A percentile compares a stretch with the other conserved stretches of the same genome.
phyloP scores from a whole-genome alignment of 192 early-diverging fungal genomes.

The Umbelopsis sp. region DNA sequence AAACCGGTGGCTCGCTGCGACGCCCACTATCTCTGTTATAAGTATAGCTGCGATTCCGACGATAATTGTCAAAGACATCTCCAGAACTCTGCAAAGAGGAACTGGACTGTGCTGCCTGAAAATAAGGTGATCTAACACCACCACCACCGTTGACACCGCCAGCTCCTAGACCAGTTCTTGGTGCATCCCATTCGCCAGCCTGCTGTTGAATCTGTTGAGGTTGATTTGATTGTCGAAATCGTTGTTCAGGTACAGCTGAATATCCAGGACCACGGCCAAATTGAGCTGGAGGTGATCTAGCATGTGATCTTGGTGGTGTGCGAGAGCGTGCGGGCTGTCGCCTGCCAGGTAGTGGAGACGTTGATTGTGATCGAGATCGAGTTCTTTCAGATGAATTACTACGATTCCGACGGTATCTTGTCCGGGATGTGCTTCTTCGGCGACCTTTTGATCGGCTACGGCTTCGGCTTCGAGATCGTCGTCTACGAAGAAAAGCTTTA shows the following conservation, averaged over 20 bases:
- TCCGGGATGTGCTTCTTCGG: neutral
- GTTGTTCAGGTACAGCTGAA: neutral
- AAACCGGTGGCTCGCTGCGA: conserved; percentile 12
- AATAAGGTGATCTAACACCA: neutral
- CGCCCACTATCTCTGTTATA: conserved; percentile 18
- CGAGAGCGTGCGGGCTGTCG: neutral
- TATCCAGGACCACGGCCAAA: neutral
- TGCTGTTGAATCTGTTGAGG: neutral
- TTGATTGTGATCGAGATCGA: neutral
- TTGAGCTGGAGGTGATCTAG: neutral
- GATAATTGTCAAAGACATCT: conserved; percentile 28
- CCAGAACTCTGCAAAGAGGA: neutral
- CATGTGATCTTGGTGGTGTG: neutral
- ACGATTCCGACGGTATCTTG: neutral
- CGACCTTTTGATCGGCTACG: neutral
- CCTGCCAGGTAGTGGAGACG: neutral
- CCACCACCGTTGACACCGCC: neutral
- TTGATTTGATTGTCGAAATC: neutral
- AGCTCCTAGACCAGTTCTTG: conserved; percentile 15
- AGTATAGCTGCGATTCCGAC: conserved; percentile 26
- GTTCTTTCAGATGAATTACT: neutral
- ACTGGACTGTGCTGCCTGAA: neutral
- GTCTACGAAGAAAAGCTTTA: neutral
- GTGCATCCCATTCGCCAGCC: neutral
- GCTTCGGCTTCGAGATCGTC: neutral